phyloP scores from a whole-genome alignment of 495 filamentous ascomycete species.

The Lasiosphaeria miniovina region DNA sequence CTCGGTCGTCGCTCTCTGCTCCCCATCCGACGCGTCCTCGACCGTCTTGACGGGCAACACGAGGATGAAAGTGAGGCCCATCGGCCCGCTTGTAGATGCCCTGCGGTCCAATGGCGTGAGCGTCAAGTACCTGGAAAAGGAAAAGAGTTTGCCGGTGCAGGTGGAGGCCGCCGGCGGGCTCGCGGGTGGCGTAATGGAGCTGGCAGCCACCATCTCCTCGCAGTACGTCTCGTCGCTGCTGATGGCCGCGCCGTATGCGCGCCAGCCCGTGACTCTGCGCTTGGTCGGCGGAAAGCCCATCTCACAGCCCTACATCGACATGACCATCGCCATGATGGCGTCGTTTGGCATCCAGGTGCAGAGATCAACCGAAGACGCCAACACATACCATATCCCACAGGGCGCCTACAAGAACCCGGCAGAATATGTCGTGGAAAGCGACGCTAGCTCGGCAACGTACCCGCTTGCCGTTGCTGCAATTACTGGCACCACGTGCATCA shows the following conservation, averaged over 20 bases:
- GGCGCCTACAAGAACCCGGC: slow-evolving; percentile 79
- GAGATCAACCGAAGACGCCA: slow-evolving; percentile 56
- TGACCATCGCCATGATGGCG: slow-evolving; percentile 98
- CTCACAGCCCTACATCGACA: slow-evolving; percentile 95
- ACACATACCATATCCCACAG: slow-evolving; percentile 93
- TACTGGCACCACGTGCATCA: slow-evolving; percentile 87
- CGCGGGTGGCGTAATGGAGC: slow-evolving; percentile 84
- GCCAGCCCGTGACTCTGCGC: slow-evolving; percentile 83
- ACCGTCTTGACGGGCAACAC: slow-evolving; percentile 90
- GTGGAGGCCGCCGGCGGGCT: slow-evolving; percentile 83
- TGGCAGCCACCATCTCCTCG: slow-evolving; percentile 91
- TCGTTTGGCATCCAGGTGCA: slow-evolving; percentile 82
- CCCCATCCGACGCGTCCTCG: slow-evolving; percentile 55
- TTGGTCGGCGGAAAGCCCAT: slow-evolving; percentile 94
- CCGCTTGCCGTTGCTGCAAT: slow-evolving; percentile 93
- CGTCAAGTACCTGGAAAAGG: slow-evolving; percentile 78
- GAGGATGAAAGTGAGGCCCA: slow-evolving; percentile 94
- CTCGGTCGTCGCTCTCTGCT: slow-evolving; percentile 82
- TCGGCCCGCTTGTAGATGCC: slow-evolving; percentile 90
- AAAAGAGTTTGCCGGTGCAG: slow-evolving; percentile 76
- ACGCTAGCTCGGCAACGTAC: slow-evolving; percentile 96
- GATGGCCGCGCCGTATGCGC: slow-evolving; percentile 96
- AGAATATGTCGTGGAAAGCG: slow-evolving; percentile 90
- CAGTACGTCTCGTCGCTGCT: slow-evolving; percentile 96
- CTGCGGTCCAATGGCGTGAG: slow-evolving; percentile 77